Evolutionary conservation across 768 basidiomycete species (phyloP).

Genomic region (Astraeus odoratus): DNA sequence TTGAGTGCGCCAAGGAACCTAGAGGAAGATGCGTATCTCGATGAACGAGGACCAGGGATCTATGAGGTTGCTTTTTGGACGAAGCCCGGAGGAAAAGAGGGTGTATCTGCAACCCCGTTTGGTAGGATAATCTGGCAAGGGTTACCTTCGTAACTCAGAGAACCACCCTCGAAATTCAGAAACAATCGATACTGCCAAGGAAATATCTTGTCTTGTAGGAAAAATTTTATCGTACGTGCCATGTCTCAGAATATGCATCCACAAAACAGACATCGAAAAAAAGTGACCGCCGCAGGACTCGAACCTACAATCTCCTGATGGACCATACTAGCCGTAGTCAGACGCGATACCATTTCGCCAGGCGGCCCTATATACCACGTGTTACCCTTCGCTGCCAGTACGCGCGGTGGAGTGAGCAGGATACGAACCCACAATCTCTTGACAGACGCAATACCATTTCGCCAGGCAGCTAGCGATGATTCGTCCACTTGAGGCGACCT

Average conservation of each 20-base stretch:
- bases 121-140: conserved; percentile 41
- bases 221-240: conserved; percentile 20
- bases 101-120: conserved; percentile 37
- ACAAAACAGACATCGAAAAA: conserved; percentile 12
- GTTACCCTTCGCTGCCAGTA: no score
- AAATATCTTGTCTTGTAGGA: neutral
- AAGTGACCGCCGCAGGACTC: conserved; percentile 74
- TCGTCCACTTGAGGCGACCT: neutral
- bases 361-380: no score
- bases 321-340: no score
- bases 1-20: conserved; percentile 30
- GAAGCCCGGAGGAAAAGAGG: conserved; percentile 21
- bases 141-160: neutral
- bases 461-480: conserved; percentile 55
- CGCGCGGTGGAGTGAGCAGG: no score
- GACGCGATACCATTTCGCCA: conserved; percentile 86
- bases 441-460: conserved; percentile 88
- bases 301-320: conserved; percentile 95
- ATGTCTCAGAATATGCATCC: no score
- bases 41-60: conserved; percentile 30
- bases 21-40: conserved; percentile 29
- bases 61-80: conserved; percentile 51
- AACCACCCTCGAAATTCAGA: neutral
- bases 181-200: no score
- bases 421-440: conserved; percentile 95